Percentiles rank a stretch among this genome's conserved stretches.
phyloP scores from a whole-genome alignment of 192 early-diverging fungal genomes.

The Backusella luteola region DNA sequence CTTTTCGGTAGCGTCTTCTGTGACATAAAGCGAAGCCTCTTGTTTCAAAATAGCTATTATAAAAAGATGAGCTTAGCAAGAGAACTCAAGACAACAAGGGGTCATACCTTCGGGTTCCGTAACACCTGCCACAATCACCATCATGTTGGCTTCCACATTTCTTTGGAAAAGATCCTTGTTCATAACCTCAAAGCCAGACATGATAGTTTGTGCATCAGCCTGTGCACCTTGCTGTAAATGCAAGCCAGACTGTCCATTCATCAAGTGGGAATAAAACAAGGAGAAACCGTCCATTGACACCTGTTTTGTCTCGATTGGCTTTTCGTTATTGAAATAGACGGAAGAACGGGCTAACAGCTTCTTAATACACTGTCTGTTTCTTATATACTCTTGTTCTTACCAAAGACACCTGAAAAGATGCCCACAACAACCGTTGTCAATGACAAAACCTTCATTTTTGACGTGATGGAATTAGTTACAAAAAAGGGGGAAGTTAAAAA shows the following conservation, averaged over 20 bases:
- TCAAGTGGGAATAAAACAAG: conserved; percentile 23
- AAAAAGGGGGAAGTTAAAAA: neutral
- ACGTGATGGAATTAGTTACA: neutral
- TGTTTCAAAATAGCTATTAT: neutral
- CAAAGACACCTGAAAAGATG: neutral
- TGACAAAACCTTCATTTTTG: conserved; percentile 5
- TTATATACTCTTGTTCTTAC: neutral
- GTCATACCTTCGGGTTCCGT: conserved; percentile 16
- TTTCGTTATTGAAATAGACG: conserved; percentile 14
- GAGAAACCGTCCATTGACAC: conserved; percentile 21
- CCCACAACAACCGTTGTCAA: neutral
- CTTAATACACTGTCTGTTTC: neutral
- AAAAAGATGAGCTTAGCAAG: neutral
- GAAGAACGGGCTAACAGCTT: conserved; percentile 10
- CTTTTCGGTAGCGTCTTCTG: neutral
- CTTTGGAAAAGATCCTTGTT: conserved; percentile 4
- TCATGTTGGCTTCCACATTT: conserved; percentile 18
- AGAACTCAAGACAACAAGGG: neutral
- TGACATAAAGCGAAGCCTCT: neutral
- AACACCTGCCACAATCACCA: conserved; percentile 22
- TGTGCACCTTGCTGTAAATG: conserved; percentile 11
- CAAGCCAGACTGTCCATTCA: conserved; percentile 19
- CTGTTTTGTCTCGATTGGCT: conserved; percentile 11
- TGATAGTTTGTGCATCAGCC: neutral
- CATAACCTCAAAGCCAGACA: neutral